Conservation (phyloP, 1,284 basidiomycete species). For the Cutaneotrichosporon mucoides region DNA sequence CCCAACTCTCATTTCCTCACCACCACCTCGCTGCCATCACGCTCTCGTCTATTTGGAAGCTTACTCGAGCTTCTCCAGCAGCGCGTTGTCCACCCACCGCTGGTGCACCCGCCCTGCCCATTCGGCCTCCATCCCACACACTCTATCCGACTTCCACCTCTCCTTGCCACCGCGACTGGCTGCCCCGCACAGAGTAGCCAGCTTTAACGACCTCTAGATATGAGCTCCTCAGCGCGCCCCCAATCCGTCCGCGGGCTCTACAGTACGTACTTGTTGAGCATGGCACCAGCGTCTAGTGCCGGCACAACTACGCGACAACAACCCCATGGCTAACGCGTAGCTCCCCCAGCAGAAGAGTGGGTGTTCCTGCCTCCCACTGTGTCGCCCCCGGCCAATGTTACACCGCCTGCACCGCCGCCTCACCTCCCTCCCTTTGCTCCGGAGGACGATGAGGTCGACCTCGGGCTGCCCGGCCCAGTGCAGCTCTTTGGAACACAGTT, state of each 20-base stretch:
- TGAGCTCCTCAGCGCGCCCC: constrained; percentile 22
- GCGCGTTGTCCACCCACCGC: too few relatives aligned
- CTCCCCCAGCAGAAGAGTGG: constrained; percentile 50
- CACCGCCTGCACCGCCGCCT: constrained; percentile 26
- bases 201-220: background rate
- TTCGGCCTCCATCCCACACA: too few relatives aligned
- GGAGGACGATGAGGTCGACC: constrained; percentile 19
- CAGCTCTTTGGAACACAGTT: constrained; percentile 56
- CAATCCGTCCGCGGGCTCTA: constrained; percentile 28
- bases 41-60: too few relatives aligned
- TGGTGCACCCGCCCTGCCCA: too few relatives aligned
- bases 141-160: too few relatives aligned
- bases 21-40: too few relatives aligned
- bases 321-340: constrained; percentile 14
- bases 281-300: too few relatives aligned
- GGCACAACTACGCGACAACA: too few relatives aligned
- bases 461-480: constrained; percentile 37
- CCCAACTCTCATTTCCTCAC: too few relatives aligned
- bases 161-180: background rate
- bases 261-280: constrained; percentile 16
- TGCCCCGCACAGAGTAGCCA: background rate
- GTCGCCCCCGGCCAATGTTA: constrained; percentile 29
- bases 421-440: constrained; percentile 37
- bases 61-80: too few relatives aligned
- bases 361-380: constrained; percentile 50